Conservation (phyloP, 176 grass and related monocot species). For the Phragmites australis region DNA sequence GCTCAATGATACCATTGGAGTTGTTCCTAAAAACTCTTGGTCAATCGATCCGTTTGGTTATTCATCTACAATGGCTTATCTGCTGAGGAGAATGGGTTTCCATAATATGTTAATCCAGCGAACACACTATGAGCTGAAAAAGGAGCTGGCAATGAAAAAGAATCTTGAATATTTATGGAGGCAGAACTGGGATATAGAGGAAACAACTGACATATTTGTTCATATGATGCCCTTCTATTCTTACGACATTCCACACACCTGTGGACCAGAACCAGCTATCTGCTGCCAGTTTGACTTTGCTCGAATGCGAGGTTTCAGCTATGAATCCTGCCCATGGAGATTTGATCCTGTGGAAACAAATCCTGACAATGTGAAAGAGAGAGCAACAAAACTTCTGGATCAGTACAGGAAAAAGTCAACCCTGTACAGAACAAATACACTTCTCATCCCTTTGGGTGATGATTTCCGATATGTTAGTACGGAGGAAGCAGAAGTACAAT, state of each 20-base stretch:
- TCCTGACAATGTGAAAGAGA: slow-evolving; percentile 76
- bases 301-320: slow-evolving; percentile 73
- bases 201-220: slow-evolving; percentile 98
- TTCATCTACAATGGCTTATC: slow-evolving; percentile 95
- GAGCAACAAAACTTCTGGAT: slow-evolving; percentile 84
- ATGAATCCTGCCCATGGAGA: slow-evolving; percentile 89
- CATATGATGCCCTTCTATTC: slow-evolving; percentile 99
- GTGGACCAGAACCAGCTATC: slow-evolving; percentile 97
- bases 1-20: slow-evolving; percentile 92
- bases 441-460: slow-evolving; percentile 95
- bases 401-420: slow-evolving; percentile 98
- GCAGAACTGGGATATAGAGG: slow-evolving; percentile 90
- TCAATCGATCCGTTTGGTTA: slow-evolving; percentile 97
- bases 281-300: slow-evolving; percentile 99
- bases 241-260: slow-evolving; percentile 97
- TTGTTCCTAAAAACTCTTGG: slow-evolving; percentile 98
- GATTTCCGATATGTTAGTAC: slow-evolving; percentile 90
- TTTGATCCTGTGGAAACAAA: slow-evolving; percentile 79
- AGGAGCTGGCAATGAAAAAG: slow-evolving; percentile 77
- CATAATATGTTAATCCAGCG: slow-evolving; percentile 96
- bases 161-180: slow-evolving; percentile 98
- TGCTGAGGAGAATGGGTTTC: slow-evolving; percentile 94
- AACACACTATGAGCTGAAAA: slow-evolving; percentile 97
- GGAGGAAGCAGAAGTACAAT: slow-evolving; percentile 91
- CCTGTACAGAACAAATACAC: slow-evolving; percentile 90